phyloP scores from a whole-genome alignment of 805 yeast species.

The Osmozyma mogii region DNA sequence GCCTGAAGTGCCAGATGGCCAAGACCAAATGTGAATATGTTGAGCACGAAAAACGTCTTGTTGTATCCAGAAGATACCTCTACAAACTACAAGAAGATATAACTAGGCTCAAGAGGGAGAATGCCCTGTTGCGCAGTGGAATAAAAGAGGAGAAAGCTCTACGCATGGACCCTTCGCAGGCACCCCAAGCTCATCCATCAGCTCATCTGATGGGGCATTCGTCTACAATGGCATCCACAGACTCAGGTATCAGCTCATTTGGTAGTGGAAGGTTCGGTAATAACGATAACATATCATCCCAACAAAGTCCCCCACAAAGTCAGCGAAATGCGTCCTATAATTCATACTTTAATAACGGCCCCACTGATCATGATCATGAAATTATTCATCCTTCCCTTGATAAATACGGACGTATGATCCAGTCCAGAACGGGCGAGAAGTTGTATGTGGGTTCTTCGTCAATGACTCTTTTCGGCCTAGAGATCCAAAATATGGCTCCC shows the following conservation, averaged over 20 bases:
- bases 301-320: too few species aligned
- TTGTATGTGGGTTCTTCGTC: conserved; percentile 77
- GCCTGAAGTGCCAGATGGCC: conserved; percentile 51
- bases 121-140: conserved; percentile 44
- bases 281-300: background rate
- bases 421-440: conserved; percentile 68
- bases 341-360: too few species aligned
- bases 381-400: conserved; percentile 67
- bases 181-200: too few species aligned
- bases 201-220: too few species aligned
- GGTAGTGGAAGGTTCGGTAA: background rate
- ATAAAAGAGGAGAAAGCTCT: conserved; percentile 23
- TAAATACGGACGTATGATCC: conserved; percentile 62
- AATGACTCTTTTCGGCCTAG: conserved; percentile 74
- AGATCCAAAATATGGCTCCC: conserved; percentile 60
- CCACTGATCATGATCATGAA: conserved; percentile 31
- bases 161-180: too few species aligned
- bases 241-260: background rate
- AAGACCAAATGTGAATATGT: conserved; percentile 59
- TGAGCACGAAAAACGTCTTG: conserved; percentile 65
- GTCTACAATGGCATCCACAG: too few species aligned
- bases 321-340: too few species aligned
- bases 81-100: conserved; percentile 62
- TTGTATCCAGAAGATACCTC: conserved; percentile 63
- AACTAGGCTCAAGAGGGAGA: conserved; percentile 56